Evolutionary conservation across 352 stramenopile genomes (phyloP), one percentile per base, ranked within the genome.

Genomic region (Blastocystis sp.): DNA sequence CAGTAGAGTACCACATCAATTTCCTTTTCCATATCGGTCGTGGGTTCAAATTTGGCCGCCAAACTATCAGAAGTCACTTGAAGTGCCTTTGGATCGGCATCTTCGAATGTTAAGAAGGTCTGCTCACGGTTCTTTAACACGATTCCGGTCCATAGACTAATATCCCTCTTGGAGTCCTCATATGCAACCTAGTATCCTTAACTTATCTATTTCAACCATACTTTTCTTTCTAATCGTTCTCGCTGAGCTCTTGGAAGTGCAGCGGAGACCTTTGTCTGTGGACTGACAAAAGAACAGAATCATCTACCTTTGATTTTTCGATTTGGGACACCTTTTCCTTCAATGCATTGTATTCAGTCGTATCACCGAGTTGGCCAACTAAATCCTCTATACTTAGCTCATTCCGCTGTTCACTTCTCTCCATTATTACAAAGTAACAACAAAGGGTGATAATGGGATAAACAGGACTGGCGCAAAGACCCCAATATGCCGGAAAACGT

Each of bases 101-200:
- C 76, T 37, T 69, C 76, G 42, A 87, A 87, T 24, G 40, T 53
- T 24, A 73, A n/a, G 11, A 56, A 53, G 0, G 35, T 44, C 13
- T 56, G 9, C 19, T 87, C 48, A 30, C 76, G 76, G 37, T 87
- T 87, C 33, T 87, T 75, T 11, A 75, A 13, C 15, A 87, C 76
- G n/a, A 87, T 87, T 37, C 76, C 76, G 6, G 27, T 70, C 76
- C 76, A 87, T n/a, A 87, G 35, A 56, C n/a, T 73, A 33, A 87
- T 37, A 19, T 87, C 30, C 0, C 48, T 24, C 42, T 69, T 75
- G 5, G 51, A 59, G 15, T 87, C 76, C 57, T 75, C 76, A 70
- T 87, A 87, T 15, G 76, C 76, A 51, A 79, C 68, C 68, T 79
- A 79, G 1, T 0, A 37, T 9, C 1, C 7, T n/a, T 44, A 17